Percentiles rank a stretch among this genome's conserved stretches.
phyloP scores from a whole-genome alignment of 1,139 yeast species.

The Barnettozyma hawaiiensis region DNA sequence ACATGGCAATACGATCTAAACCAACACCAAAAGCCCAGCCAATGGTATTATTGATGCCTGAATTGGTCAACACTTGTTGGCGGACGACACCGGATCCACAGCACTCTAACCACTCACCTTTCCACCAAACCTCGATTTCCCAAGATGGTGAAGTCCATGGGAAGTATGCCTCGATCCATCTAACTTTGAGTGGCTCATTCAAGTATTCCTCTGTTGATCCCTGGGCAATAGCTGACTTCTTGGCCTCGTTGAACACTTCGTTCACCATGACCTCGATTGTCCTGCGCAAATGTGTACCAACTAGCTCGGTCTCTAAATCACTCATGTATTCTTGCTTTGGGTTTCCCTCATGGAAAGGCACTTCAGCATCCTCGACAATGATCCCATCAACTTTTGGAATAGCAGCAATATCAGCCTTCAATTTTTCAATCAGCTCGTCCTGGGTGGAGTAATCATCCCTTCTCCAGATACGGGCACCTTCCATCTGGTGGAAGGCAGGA shows the following conservation, averaged over 20 bases:
- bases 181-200: constrained; percentile 71
- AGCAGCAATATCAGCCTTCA: constrained; percentile 55
- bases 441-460: constrained; percentile 36
- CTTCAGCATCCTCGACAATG: constrained; percentile 69
- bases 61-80: constrained; percentile 66
- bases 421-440: constrained; percentile 30
- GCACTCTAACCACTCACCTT: constrained; percentile 96
- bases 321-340: constrained; percentile 81
- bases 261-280: constrained; percentile 80
- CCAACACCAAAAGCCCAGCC: constrained; percentile 99
- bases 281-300: constrained; percentile 74
- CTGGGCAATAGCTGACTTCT: constrained; percentile 58
- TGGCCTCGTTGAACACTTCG: constrained; percentile 75
- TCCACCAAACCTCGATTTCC: constrained; percentile 99
- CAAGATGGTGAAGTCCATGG: constrained; percentile 99
- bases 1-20: constrained; percentile 91
- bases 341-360: constrained; percentile 52
- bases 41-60: constrained; percentile 61
- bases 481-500: constrained; percentile 97
- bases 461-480: constrained; percentile 89
- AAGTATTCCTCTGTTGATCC: constrained; percentile 60
- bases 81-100: constrained; percentile 94
- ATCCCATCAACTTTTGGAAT: constrained; percentile 61
- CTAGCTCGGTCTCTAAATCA: constrained; percentile 58
- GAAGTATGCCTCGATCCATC: constrained; percentile 95